Evolutionary conservation across 257 asterid genomes (phyloP), one percentile per base, ranked within the genome.

Genomic region (Oldenlandia corymbosa): DNA sequence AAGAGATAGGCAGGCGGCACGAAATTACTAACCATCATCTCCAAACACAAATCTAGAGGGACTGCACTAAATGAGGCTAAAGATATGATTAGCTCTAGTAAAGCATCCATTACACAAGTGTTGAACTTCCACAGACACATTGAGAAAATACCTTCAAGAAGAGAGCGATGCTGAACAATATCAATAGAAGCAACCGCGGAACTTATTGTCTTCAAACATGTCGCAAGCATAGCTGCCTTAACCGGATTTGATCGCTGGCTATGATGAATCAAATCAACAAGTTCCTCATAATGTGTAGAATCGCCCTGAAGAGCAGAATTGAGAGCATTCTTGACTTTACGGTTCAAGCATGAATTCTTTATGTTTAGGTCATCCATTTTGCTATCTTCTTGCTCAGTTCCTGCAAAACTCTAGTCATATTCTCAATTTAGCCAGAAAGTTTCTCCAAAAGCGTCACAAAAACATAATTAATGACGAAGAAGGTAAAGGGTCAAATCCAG

Each of bases 81-180:
- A 53, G 90, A 75, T 67, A 74, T 65, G 26, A 90, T 48, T 67
- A 93, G 81, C 39, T 76, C 95, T 54, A 78, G 68, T 83, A 90
- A 68, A 10, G 92, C 96, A 73, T 93, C 96, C 90, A 87, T 85
- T 60, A 87, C 97, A 70, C 81, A 87, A 51, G 86, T 80, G 58
- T 82, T 81, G 72, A 83, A 93, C 70, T 93, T 66, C 99, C 99
- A 93, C 70, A 93, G 48, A 69, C 88, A 80, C 95, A 87, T 90
- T 39, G 84, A 77, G 65, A 78, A 66, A 64, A 90, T 78, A 59
- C 87, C 78, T 65, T 76, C 76, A 46, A 90, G 77, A 65, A 93
- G 95, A 26, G 83, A 45, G 21, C 69, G 72, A 71, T 93, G 99
- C 72, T 93, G 95, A 70, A 58, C 68, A 63, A 77, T 67, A 76